Conservation (phyloP, 2,329 filamentous ascomycete genomes). For the Chlorencoelia australis region DNA sequence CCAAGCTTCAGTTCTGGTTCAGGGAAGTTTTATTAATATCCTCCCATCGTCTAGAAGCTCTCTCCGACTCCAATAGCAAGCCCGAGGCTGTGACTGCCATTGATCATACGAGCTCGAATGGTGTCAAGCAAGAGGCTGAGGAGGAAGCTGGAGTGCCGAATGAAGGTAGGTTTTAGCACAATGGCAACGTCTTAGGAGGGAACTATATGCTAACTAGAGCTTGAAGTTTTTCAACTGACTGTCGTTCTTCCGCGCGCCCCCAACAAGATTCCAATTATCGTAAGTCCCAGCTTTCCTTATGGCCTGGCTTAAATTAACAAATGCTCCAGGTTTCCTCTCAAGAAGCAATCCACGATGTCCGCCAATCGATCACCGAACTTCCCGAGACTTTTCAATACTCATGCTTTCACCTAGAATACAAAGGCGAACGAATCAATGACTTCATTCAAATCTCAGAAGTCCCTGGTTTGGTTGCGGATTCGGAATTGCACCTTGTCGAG, state of each 20-base stretch:
- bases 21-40: constrained; percentile 5
- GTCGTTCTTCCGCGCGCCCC: constrained; percentile 75
- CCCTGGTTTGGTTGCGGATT: constrained; percentile 62
- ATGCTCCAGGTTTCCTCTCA: constrained; percentile 79
- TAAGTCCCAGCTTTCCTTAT: constrained; percentile 35
- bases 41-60: neutral
- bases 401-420: constrained; percentile 94
- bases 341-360: constrained; percentile 95
- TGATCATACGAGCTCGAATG: constrained; percentile 18
- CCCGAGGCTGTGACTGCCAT: constrained; percentile 11
- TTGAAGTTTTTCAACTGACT: constrained; percentile 49
- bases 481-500: constrained; percentile 73
- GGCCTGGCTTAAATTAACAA: constrained; percentile 22
- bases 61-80: no score
- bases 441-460: constrained; percentile 89
- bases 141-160: constrained; percentile 19
- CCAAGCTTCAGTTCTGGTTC: neutral
- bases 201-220: constrained; percentile 13
- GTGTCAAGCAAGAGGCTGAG: constrained; percentile 16
- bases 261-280: constrained; percentile 75
- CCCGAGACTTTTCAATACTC: constrained; percentile 93
- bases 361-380: constrained; percentile 90
- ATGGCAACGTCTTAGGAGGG: no score
- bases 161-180: constrained; percentile 21
- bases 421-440: constrained; percentile 85